Conservation (phyloP, 768 basidiomycete genomes). For the Boletales sp. region DNA sequence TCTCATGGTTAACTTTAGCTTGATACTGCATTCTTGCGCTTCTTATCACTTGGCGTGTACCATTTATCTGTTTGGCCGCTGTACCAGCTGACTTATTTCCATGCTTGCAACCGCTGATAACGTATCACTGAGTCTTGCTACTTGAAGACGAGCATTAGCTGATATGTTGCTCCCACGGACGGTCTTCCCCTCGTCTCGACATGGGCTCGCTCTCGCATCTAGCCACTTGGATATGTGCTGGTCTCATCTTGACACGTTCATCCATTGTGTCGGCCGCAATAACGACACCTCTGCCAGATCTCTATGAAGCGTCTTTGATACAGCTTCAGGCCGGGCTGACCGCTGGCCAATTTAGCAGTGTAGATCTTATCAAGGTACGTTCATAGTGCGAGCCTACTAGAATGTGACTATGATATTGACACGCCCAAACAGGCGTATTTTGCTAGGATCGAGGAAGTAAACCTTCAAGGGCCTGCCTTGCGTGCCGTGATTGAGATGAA, state of each 20-base stretch:
- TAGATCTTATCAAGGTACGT: slow-evolving; percentile 38
- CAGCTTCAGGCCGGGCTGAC: slow-evolving; percentile 39
- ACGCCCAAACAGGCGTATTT: slow-evolving; percentile 35
- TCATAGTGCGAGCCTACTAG: too few relatives aligned
- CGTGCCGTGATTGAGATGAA: slow-evolving; percentile 42
- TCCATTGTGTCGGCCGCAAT: slow-evolving; percentile 8
- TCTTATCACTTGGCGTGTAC: too few relatives aligned
- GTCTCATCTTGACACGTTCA: slow-evolving; percentile 6
- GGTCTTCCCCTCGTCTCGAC: background rate
- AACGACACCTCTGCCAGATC: slow-evolving; percentile 32
- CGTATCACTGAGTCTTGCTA: background rate
- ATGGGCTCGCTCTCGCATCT: slow-evolving; percentile 6
- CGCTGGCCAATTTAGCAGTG: slow-evolving; percentile 35
- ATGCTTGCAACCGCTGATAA: slow-evolving; percentile 9
- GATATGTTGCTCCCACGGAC: too few relatives aligned
- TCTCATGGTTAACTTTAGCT: slow-evolving; percentile 3
- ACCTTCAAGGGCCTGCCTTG: slow-evolving; percentile 34
- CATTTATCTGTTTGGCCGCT: background rate
- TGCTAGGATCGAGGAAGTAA: slow-evolving; percentile 42
- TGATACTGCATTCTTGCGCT: too few relatives aligned
- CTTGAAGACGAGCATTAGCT: slow-evolving; percentile 6
- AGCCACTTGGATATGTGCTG: slow-evolving; percentile 5
- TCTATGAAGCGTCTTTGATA: slow-evolving; percentile 38
- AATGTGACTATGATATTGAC: too few relatives aligned
- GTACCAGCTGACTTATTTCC: slow-evolving; percentile 7